Conservation (phyloP, 2,329 filamentous ascomycete genomes). For the Xylariomycetidae sp. region DNA sequence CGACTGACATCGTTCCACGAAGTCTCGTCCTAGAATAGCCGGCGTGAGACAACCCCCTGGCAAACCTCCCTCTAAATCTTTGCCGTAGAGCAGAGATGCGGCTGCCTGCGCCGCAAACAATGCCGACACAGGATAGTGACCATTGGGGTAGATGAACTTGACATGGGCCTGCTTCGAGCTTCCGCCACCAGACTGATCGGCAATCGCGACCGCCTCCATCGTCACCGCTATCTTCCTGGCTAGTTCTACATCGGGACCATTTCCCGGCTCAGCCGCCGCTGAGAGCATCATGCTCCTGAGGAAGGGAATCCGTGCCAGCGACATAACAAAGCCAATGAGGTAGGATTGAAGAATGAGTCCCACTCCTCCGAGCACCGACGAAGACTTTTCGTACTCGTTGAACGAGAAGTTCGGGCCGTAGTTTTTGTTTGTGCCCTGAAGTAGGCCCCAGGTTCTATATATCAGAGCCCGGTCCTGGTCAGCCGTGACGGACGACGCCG, state of each 20-base stretch:
- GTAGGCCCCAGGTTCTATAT: conserved; percentile 18
- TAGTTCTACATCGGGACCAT: conserved; percentile 14
- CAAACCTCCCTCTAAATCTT: conserved; percentile 8
- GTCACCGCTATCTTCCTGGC: conserved; percentile 4
- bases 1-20: conserved; percentile 3
- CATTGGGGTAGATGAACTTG: conserved; percentile 12
- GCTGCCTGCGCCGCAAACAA: conserved; percentile 15
- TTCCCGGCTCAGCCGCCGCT: background rate
- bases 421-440: conserved; percentile 5
- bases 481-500: conserved; percentile 8
- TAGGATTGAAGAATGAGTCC: conserved; percentile 3
- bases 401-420: conserved; percentile 16
- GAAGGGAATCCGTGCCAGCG: conserved; percentile 1
- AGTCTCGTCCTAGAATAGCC: conserved; percentile 12
- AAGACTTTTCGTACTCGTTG: conserved; percentile 13
- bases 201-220: conserved; percentile 15
- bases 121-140: conserved; percentile 13
- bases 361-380: conserved; percentile 8
- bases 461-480: conserved; percentile 11
- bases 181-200: conserved; percentile 5
- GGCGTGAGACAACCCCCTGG: conserved; percentile 15
- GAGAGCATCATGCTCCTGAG: background rate
- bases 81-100: conserved; percentile 14
- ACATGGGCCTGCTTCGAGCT: conserved; percentile 6
- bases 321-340: conserved; percentile 3